Evolutionary conservation across 257 asterid species (phyloP).

Genomic region (Scutellaria galericulata): DNA sequence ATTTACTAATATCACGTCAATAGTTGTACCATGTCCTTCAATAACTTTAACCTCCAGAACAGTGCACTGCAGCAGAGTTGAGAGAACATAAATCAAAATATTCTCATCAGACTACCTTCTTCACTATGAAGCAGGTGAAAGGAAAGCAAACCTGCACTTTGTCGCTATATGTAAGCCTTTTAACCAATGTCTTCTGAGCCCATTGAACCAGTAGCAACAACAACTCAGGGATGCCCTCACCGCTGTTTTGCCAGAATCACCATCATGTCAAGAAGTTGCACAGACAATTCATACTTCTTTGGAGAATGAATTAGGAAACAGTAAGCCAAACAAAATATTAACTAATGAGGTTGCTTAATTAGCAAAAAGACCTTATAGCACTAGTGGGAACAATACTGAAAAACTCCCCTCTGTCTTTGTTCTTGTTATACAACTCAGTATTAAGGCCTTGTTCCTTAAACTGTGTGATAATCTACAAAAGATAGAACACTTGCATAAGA

Average conservation of each 20-base stretch:
- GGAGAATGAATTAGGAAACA: neutral
- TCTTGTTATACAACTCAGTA: slow-evolving; percentile 86
- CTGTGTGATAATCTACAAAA: slow-evolving; percentile 67
- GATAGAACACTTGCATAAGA: slow-evolving; percentile 33
- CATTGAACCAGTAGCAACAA: slow-evolving; percentile 80
- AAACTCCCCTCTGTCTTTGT: slow-evolving; percentile 89
- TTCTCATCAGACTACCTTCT: slow-evolving; percentile 2
- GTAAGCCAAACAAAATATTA: slow-evolving; percentile 25
- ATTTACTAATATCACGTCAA: slow-evolving; percentile 93
- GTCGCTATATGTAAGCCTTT: slow-evolving; percentile 81
- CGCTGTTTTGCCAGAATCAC: slow-evolving; percentile 54
- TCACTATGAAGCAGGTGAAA: slow-evolving; percentile 29
- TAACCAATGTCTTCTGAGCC: slow-evolving; percentile 86
- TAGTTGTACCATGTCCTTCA: slow-evolving; percentile 98
- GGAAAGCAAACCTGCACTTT: slow-evolving; percentile 76
- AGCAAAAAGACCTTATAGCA: slow-evolving; percentile 76
- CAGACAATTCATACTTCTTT: slow-evolving; percentile 13
- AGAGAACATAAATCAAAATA: slow-evolving; percentile 34
- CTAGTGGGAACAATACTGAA: slow-evolving; percentile 93
- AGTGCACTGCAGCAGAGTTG: slow-evolving; percentile 73
- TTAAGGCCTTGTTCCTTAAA: slow-evolving; percentile 95
- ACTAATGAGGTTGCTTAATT: slow-evolving; percentile 25
- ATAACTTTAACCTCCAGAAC: slow-evolving; percentile 97
- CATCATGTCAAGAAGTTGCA: slow-evolving; percentile 28
- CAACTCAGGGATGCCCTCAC: slow-evolving; percentile 95